A percentile compares a stretch with the other conserved stretches of the same genome.
phyloP scores from a whole-genome alignment of 2,329 filamentous ascomycete species.

The Colletotrichum lindemuthianum region DNA sequence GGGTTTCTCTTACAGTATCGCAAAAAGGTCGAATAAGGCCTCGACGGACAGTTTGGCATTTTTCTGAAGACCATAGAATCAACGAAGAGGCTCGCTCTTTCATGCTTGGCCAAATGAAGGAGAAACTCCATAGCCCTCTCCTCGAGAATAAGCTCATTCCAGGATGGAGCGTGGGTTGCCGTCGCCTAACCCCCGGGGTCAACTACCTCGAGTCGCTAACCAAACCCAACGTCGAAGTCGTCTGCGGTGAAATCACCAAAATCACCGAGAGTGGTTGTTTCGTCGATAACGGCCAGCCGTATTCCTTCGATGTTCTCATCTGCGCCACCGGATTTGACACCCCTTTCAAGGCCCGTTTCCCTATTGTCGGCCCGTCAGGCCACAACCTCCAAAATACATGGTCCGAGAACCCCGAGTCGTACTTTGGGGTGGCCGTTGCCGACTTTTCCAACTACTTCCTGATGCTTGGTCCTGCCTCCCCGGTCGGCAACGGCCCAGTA shows the following conservation, averaged over 20 bases:
- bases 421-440: slow-evolving; percentile 44
- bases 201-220: slow-evolving; percentile 41
- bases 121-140: slow-evolving; percentile 45
- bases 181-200: slow-evolving; percentile 39
- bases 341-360: slow-evolving; percentile 48
- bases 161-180: slow-evolving; percentile 38
- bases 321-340: slow-evolving; percentile 42
- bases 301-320: slow-evolving; percentile 41
- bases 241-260: slow-evolving; percentile 48
- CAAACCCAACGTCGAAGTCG: slow-evolving; percentile 42
- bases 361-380: slow-evolving; percentile 55
- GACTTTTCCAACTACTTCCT: slow-evolving; percentile 45
- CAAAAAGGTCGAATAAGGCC: slow-evolving; percentile 54
- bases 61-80: slow-evolving; percentile 54
- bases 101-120: slow-evolving; percentile 52
- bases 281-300: slow-evolving; percentile 41
- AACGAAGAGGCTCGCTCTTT: slow-evolving; percentile 52
- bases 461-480: slow-evolving; percentile 53
- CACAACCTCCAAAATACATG: slow-evolving; percentile 43
- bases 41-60: slow-evolving; percentile 58
- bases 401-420: slow-evolving; percentile 42
- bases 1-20: slow-evolving; percentile 51
- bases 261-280: slow-evolving; percentile 43
- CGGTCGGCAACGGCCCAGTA: slow-evolving; percentile 51
- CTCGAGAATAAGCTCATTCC: slow-evolving; percentile 39